Base-by-base conservation (phyloP, 371 early-diverging fungal species). In the Mortierella sp. region DNA sequence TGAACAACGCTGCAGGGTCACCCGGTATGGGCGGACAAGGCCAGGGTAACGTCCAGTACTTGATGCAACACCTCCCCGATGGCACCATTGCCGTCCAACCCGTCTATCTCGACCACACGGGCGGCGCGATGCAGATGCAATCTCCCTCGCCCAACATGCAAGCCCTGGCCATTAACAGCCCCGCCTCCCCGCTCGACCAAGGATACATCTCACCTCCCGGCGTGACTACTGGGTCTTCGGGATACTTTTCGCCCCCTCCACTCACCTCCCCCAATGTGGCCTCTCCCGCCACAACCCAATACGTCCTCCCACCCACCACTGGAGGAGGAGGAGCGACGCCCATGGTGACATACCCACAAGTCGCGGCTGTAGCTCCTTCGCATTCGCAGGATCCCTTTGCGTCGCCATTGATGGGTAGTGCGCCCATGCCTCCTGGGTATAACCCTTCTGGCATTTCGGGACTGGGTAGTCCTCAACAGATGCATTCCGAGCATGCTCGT, bases 11-110 rank as follows among this genome's bases (percentile, higher is more conserved):
- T 0, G 73, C 76, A 26, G 78, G 72, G 2, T 80, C 81, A 3
- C 85, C 81, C 3, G 79, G 69, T 0, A 73, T 79, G 76, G 79
- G 74, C 28, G 85, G 85, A 8, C 76, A 78, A 34, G 80, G 57
- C 1, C 77, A 79, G 61, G 72, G 69, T 31, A 81, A 81, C 34
- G 81, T 85, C 16, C 86, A 85, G 69, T 85, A 85, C 51, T 50
- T 85, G 77, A 85, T 85, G 86, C 86, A 85, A n/a, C 86, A 85
- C 31, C 74, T 85, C 2, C 86, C 86, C 24, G 86, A 85, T 44
- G 86, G 86, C 3, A 85, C 86, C 1, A 85, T 85, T 69, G 86
- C 86, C 13, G 81, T 85, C 5, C 86, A 85, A 34, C 86, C 86
- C 53, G 86, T 85, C 28, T 85, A 85, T 31, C 55, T 85, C 16